These are phyloP conservation scores for Fraxinus latifolia DNA, from an alignment of 305 asterid species.

Conservation along the genomic window DNA sequence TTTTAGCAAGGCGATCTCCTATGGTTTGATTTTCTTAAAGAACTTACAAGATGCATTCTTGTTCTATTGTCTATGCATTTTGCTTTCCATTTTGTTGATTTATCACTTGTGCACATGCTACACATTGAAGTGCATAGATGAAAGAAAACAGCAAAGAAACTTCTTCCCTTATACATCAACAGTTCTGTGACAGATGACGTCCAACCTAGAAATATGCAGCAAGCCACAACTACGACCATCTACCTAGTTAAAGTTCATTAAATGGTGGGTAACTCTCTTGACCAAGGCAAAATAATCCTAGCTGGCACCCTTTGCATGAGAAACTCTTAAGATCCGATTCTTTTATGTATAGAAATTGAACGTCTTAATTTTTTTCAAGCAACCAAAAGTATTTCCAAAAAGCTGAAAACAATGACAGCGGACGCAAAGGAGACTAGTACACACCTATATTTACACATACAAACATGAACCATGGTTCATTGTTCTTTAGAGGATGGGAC, in stretches of 20 bases:
- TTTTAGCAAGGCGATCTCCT: background rate
- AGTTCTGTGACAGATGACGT: background rate
- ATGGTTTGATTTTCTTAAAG: background rate
- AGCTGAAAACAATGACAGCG: background rate
- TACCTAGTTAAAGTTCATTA: background rate
- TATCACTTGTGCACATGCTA: background rate
- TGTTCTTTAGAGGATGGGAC: background rate
- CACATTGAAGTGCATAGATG: background rate
- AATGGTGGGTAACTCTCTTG: background rate
- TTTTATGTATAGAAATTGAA: background rate
- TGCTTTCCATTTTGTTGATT: background rate
- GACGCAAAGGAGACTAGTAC: background rate
- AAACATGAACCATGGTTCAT: background rate
- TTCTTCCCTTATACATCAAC: background rate
- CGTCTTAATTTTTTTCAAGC: background rate
- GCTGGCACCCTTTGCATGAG: background rate
- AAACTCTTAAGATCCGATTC: background rate
- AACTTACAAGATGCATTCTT: background rate
- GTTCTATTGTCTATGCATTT: background rate
- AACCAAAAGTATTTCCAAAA: background rate
- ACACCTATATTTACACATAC: background rate
- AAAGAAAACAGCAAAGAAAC: slow-evolving; percentile 3
- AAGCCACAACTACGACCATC: background rate
- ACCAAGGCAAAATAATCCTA: background rate
- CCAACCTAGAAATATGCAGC: background rate